Evolutionary conservation across 495 filamentous ascomycete genomes (phyloP), one percentile per base, ranked within the genome.

Genomic region (Aspergillus olivimuriae): DNA sequence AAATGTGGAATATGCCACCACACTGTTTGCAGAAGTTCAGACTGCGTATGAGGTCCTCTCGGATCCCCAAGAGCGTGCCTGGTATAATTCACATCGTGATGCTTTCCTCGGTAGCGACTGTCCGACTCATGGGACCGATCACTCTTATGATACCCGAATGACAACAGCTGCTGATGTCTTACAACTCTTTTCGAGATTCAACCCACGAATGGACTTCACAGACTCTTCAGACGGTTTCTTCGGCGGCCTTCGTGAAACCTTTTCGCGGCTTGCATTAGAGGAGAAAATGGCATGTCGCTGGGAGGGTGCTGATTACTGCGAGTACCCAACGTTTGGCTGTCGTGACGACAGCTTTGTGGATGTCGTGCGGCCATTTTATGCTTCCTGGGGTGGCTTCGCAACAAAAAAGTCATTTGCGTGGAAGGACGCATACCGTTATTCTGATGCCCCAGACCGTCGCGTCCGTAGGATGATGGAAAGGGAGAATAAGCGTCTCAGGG

Each of bases 81-180:
- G 92, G 92, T 99, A 99, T 62, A 91, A 99, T 56, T 86, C 88
- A 17, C 92, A 99, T 55, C 83, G 87, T 39, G 83, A 89, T 48
- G 82, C 81, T 11, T 89, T 97, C 37, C 68, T 96, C 39, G 74
- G 78, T 2, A 81, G 77, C 11, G 73, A 78, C 39, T 58, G 57
- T 18, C 48, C 24, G 15, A 19, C 49, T 34, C 47, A 72, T 61
- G 32, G 62, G 60, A 61, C 65, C 23, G 64, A 73, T 32, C 85
- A 78, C 51, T 80, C 80, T 20, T 68, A 82, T 41, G 77, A 85
- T 54, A 66, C 77, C 23, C 75, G 74, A 6, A 64, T 91, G 49
- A 94, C 88, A 10, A 89, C 84, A 11, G 74, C 86, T 15, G 76
- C 82, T 34, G 86, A 94, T 46, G 80, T 96, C 23, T 72, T 81